phyloP scores from a whole-genome alignment of 371 early-diverging fungal genomes.

The Lichtheimia corymbifera region DNA sequence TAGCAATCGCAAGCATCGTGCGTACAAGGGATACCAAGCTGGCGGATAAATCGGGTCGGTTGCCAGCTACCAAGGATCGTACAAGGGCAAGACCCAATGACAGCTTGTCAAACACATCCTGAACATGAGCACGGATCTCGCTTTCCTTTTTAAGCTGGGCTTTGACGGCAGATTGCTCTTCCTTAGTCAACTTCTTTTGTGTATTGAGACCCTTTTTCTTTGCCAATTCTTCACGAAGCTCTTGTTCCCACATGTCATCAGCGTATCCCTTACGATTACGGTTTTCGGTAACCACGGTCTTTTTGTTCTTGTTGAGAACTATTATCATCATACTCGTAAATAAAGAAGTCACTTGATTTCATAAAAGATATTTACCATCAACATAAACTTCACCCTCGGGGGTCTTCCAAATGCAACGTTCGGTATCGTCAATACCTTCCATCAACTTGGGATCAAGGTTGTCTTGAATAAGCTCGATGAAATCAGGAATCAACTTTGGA shows the following conservation, averaged over 20 bases:
- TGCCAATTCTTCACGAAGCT: conserved; percentile 77
- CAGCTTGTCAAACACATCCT: conserved; percentile 50
- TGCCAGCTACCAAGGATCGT: conserved; percentile 66
- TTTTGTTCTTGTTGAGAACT: conserved; percentile 37
- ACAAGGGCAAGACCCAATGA: conserved; percentile 66
- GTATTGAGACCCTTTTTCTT: conserved; percentile 60
- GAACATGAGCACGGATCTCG: conserved; percentile 69
- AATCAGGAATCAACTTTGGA: conserved; percentile 48
- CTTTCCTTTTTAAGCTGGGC: conserved; percentile 78
- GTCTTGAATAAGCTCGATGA: conserved; percentile 45
- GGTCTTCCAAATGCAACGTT: conserved; percentile 68
- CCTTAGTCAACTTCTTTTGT: conserved; percentile 70
- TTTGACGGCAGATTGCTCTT: conserved; percentile 79
- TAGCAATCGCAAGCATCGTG: conserved; percentile 52
- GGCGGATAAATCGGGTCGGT: conserved; percentile 43
- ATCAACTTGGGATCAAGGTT: conserved; percentile 50
- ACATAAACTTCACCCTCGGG: conserved; percentile 68
- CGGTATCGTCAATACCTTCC: conserved; percentile 53
- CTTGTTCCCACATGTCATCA: conserved; percentile 85
- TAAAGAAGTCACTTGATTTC: neutral
- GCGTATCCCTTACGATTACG: conserved; percentile 58
- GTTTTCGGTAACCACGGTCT: conserved; percentile 51
- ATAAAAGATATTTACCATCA: conserved; percentile 44
- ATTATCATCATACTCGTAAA: neutral
- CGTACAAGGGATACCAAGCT: conserved; percentile 50